phyloP scores from a whole-genome alignment of 257 asterid genomes.

The Solanum sejunctum region DNA sequence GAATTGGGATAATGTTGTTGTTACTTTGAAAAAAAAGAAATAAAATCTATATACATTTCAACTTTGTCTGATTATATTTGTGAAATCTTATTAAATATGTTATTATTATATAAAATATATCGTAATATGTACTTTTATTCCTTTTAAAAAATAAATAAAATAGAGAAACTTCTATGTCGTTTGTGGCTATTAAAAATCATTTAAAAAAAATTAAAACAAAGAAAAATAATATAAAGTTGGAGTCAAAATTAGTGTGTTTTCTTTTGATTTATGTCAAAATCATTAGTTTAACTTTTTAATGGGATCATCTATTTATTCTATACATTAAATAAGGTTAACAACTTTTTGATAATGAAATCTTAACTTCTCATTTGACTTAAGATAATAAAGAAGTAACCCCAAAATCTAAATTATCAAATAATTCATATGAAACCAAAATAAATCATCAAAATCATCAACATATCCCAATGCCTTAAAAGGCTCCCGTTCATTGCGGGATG shows the following conservation, averaged over 20 bases:
- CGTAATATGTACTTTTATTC: not conserved
- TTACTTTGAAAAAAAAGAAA: not conserved
- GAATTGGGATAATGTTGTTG: too few relatives aligned
- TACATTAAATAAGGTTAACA: not conserved
- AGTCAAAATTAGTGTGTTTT: not conserved
- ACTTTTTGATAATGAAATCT: not conserved
- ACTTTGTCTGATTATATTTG: not conserved
- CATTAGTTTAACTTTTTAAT: not conserved
- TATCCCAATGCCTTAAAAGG: too few relatives aligned
- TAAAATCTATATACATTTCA: not conserved
- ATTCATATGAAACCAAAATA: not conserved
- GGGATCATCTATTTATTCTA: not conserved
- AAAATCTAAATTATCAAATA: not conserved
- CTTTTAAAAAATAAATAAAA: not conserved
- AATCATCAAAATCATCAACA: not conserved
- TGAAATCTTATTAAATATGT: not conserved
- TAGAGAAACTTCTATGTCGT: not conserved
- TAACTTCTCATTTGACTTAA: not conserved
- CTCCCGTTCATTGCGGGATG: too few relatives aligned
- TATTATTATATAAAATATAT: not conserved
- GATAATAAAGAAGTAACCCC: not conserved
- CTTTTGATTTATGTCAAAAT: not conserved
- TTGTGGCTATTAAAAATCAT: not conserved
- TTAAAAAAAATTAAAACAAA: not conserved
- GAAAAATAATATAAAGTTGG: not conserved